Percentiles rank a stretch among this genome's conserved stretches.
These are phyloP conservation scores for Annulohypoxylon nitens DNA, from an alignment of 495 filamentous ascomycete genomes.

Conservation along the genomic window DNA sequence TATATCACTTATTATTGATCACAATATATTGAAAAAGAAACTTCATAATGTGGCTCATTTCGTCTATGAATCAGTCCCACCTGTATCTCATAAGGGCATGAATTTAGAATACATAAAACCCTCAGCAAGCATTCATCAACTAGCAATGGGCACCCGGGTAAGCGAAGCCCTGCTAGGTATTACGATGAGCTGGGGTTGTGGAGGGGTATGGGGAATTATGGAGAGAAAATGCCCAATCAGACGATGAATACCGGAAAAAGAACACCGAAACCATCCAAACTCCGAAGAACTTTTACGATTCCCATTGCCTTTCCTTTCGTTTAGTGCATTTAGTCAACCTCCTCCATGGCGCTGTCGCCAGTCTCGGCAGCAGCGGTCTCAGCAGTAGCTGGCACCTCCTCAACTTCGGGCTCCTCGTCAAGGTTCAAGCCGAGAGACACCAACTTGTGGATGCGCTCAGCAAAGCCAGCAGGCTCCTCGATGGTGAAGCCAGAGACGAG, in stretches of 20 bases:
- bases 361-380: slow-evolving; percentile 67
- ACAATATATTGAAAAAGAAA: background rate
- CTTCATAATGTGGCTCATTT: slow-evolving; percentile 41
- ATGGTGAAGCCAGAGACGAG: slow-evolving; percentile 99
- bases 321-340: slow-evolving; percentile 70
- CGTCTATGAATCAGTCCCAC: slow-evolving; percentile 47
- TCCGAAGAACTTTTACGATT: slow-evolving; percentile 60
- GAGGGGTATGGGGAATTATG: slow-evolving; percentile 50
- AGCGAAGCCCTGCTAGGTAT: slow-evolving; percentile 36
- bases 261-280: slow-evolving; percentile 59
- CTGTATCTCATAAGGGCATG: slow-evolving; percentile 51
- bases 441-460: slow-evolving; percentile 99
- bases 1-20: background rate
- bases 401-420: slow-evolving; percentile 87
- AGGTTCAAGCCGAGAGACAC: slow-evolving; percentile 96
- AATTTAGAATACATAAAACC: slow-evolving; percentile 52
- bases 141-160: slow-evolving; percentile 13
- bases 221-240: slow-evolving; percentile 52
- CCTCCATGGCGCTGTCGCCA: slow-evolving; percentile 73
- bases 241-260: slow-evolving; percentile 51
- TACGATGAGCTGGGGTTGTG: slow-evolving; percentile 33
- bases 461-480: slow-evolving; percentile 96
- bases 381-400: slow-evolving; percentile 71
- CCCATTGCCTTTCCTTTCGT: slow-evolving; percentile 47
- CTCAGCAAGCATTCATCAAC: slow-evolving; percentile 37